Conservation (phyloP, 2,329 filamentous ascomycete genomes). For the Ceratocystis colombiana region DNA sequence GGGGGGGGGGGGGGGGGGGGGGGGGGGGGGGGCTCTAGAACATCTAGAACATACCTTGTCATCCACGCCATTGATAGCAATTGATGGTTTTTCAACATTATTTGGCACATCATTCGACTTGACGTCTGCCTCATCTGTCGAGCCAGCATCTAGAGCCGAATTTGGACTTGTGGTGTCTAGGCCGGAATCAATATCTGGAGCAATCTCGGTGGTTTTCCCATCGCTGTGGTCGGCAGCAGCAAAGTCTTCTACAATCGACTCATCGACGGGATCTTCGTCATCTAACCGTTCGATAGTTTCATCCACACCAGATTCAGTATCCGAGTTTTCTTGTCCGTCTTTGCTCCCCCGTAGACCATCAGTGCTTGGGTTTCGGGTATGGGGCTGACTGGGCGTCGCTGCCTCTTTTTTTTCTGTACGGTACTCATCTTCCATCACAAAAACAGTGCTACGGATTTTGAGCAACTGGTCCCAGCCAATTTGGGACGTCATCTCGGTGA, state of each 20-base stretch:
- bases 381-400: constrained; percentile 33
- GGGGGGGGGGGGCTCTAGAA: background rate
- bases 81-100: constrained; percentile 20
- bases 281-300: constrained; percentile 24
- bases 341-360: constrained; percentile 63
- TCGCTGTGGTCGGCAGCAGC: background rate
- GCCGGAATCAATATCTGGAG: background rate
- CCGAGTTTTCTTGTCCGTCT: constrained; percentile 58
- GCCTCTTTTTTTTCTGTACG: constrained; percentile 69
- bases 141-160: background rate
- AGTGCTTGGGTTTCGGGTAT: constrained; percentile 65
- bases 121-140: background rate
- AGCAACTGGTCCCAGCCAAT: constrained; percentile 97
- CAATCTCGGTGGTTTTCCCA: background rate
- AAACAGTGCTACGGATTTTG: constrained; percentile 90
- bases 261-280: constrained; percentile 16
- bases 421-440: constrained; percentile 99
- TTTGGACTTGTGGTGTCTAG: background rate
- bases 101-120: constrained; percentile 3
- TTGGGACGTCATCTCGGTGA: constrained; percentile 91
- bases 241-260: background rate
- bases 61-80: constrained; percentile 16
- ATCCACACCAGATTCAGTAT: constrained; percentile 42
- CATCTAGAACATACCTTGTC: constrained; percentile 8
- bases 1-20: background rate